These are phyloP conservation scores for Furcasterigmium furcatum DNA, from an alignment of 2,329 filamentous ascomycete genomes.

Conservation along the genomic window DNA sequence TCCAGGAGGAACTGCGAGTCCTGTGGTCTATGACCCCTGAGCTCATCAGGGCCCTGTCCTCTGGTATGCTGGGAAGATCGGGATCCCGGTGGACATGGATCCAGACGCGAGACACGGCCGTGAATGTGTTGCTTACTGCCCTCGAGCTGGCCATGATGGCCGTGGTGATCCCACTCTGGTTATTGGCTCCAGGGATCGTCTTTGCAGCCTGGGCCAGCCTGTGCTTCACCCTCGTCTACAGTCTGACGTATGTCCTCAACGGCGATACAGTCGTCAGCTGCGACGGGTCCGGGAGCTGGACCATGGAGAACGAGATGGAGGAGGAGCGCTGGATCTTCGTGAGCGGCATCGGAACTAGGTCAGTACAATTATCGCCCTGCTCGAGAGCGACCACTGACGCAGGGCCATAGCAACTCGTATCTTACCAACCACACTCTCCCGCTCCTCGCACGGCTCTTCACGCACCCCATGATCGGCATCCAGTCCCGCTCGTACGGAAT, in stretches of 20 bases:
- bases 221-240: conserved; percentile 17
- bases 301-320: conserved; percentile 19
- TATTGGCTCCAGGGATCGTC: conserved; percentile 23
- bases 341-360: conserved; percentile 28
- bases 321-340: conserved; percentile 31
- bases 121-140: conserved; percentile 19
- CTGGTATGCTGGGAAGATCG: conserved; percentile 9
- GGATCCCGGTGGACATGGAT: not conserved
- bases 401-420: conserved; percentile 5
- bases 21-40: conserved; percentile 14
- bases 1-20: conserved; percentile 17
- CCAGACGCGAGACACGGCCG: conserved; percentile 11
- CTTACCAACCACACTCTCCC: conserved; percentile 26
- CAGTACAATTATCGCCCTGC: not conserved
- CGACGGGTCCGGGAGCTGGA: conserved; percentile 18
- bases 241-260: conserved; percentile 24
- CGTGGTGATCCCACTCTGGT: conserved; percentile 18
- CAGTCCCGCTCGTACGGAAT: conserved; percentile 48
- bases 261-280: conserved; percentile 14
- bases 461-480: conserved; percentile 43
- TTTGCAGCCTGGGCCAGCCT: conserved; percentile 20
- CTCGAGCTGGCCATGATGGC: conserved; percentile 21
- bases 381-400: not conserved
- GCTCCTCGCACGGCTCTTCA: conserved; percentile 29
- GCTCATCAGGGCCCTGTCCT: conserved; percentile 16